These are phyloP conservation scores for Ophiostoma quercus DNA, from an alignment of 2,329 filamentous ascomycete genomes.

Conservation along the genomic window DNA sequence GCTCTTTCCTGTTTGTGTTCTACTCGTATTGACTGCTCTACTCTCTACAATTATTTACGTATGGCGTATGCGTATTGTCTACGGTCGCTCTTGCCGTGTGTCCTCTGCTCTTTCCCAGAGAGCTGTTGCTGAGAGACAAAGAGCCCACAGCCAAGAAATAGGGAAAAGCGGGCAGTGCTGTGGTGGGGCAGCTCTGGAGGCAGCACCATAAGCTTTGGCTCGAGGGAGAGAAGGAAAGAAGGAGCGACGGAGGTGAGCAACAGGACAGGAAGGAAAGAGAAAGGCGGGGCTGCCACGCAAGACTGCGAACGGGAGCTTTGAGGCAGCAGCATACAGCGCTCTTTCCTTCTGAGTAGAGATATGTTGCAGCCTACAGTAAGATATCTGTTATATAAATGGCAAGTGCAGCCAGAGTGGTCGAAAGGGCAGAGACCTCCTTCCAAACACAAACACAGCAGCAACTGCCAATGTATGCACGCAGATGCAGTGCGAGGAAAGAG, in stretches of 20 bases:
- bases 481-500: constrained; percentile 4
- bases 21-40: neutral
- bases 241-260: neutral
- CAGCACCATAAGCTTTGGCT: neutral
- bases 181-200: constrained; percentile 10
- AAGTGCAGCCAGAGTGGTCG: neutral
- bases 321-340: constrained; percentile 16
- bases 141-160: constrained; percentile 1
- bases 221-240: neutral
- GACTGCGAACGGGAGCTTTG: constrained; percentile 7
- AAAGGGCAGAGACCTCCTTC: neutral
- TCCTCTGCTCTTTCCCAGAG: neutral
- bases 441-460: neutral
- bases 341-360: neutral
- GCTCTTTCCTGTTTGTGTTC: neutral
- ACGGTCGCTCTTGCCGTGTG: constrained; percentile 3
- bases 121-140: constrained; percentile 4
- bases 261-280: neutral
- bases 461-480: neutral
- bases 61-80: neutral
- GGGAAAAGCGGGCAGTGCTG: constrained; percentile 14
- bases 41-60: neutral
- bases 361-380: neutral
- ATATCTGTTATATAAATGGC: neutral
- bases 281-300: constrained; percentile 14